Conservation (phyloP, 495 filamentous ascomycete genomes). For the Neurospora sp. region DNA sequence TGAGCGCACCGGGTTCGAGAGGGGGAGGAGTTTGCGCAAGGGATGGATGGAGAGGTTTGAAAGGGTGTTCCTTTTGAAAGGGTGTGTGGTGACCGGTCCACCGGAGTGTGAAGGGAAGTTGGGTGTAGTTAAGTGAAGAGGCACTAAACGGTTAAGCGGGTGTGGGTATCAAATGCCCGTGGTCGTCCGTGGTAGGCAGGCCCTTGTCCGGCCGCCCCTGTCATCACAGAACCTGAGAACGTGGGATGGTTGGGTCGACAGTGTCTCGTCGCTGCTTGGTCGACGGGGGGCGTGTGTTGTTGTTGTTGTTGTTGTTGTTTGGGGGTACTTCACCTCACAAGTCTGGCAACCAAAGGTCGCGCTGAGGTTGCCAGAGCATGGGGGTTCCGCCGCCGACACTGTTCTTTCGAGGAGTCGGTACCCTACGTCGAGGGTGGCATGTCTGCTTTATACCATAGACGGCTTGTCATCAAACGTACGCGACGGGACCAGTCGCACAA, state of each 20-base stretch:
- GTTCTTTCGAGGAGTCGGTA: neutral
- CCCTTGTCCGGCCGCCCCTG: conserved; percentile 7
- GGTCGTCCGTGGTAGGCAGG: conserved; percentile 3
- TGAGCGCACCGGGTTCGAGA: neutral
- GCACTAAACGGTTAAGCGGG: conserved; percentile 13
- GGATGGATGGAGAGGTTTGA: neutral
- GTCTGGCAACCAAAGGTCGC: neutral
- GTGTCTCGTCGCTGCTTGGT: conserved; percentile 9
- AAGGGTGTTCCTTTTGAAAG: neutral
- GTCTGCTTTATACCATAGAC: neutral
- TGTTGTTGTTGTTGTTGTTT: neutral
- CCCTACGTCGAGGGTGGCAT: neutral
- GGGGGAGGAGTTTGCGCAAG: conserved; percentile 6
- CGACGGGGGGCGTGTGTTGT: conserved; percentile 12
- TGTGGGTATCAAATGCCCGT: conserved; percentile 17
- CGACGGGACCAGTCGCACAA: neutral
- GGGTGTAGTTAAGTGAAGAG: conserved; percentile 1
- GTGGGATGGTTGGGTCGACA: conserved; percentile 21
- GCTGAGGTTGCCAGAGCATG: conserved; percentile 2
- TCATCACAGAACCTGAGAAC: conserved; percentile 22
- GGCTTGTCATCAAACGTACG: neutral
- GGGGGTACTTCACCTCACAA: neutral
- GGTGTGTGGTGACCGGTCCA: conserved; percentile 22
- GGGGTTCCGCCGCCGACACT: conserved; percentile 10
- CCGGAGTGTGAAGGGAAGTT: conserved; percentile 17